Percentiles rank a stretch among this genome's conserved stretches.
phyloP scores from a whole-genome alignment of 306 rosid species.

The Lupinus albus region DNA sequence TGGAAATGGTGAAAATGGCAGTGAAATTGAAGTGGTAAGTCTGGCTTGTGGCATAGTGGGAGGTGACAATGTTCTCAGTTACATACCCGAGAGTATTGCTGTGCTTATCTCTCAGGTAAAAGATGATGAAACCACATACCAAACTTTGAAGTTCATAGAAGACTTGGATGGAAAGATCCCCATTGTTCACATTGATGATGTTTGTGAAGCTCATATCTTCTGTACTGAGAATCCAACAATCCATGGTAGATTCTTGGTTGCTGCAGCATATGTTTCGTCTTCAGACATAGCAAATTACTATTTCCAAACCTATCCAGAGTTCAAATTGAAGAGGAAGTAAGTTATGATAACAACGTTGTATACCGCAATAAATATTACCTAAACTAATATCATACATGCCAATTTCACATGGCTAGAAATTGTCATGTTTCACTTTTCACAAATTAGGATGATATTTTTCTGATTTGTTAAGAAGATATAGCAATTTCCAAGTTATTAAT shows the following conservation, averaged over 20 bases:
- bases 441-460: no score
- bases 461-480: no score
- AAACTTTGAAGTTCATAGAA: slow-evolving; percentile 14
- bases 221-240: slow-evolving; percentile 50
- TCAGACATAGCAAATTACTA: slow-evolving; percentile 53
- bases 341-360: no score
- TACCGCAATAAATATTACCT: no score
- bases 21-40: slow-evolving; percentile 53
- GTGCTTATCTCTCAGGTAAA: slow-evolving; percentile 35
- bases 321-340: slow-evolving; percentile 52
- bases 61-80: slow-evolving; percentile 46
- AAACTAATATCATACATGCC: no score
- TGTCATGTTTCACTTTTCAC: no score
- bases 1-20: slow-evolving; percentile 12
- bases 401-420: no score
- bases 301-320: slow-evolving; percentile 40
- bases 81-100: neutral
- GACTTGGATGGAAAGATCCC: slow-evolving; percentile 46
- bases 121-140: slow-evolving; percentile 6
- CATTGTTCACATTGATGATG: slow-evolving; percentile 54
- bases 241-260: slow-evolving; percentile 54
- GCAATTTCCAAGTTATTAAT: no score
- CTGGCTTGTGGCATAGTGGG: slow-evolving; percentile 54
- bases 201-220: slow-evolving; percentile 55
- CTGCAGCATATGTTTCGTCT: slow-evolving; percentile 51